These are phyloP conservation scores for Aspergillus haitiensis DNA, from an alignment of 495 filamentous ascomycete species.

Conservation along the genomic window DNA sequence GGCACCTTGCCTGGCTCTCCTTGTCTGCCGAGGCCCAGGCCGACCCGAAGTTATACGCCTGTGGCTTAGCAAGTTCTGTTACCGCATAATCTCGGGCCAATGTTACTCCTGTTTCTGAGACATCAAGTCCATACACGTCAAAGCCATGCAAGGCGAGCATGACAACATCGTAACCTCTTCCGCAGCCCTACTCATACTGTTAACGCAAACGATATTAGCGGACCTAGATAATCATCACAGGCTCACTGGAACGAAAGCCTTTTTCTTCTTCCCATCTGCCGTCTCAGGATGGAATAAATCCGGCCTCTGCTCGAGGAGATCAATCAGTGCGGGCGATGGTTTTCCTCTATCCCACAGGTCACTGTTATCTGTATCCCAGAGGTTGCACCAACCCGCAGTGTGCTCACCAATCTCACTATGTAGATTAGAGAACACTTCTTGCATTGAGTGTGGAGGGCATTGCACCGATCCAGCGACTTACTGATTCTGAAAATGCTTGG, in stretches of 20 bases:
- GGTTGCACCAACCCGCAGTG: conserved; percentile 33
- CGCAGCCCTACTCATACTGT: too few relatives aligned
- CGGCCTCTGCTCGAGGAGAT: conserved; percentile 38
- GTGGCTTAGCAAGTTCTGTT: conserved; percentile 18
- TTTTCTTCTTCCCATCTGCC: conserved; percentile 29
- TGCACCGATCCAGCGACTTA: too few relatives aligned
- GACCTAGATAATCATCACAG: too few relatives aligned
- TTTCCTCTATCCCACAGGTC: conserved; percentile 46
- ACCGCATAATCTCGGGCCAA: conserved; percentile 24
- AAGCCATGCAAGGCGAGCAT: conserved; percentile 36
- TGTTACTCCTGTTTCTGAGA: conserved; percentile 27
- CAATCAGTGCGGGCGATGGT: conserved; percentile 44
- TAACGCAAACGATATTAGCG: too few relatives aligned
- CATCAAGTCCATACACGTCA: conserved; percentile 30
- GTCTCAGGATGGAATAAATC: conserved; percentile 26
- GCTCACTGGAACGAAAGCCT: conserved; percentile 41
- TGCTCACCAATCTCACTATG: conserved; percentile 24
- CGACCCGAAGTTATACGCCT: conserved; percentile 24
- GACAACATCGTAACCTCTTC: conserved; percentile 35
- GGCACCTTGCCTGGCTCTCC: conserved; percentile 3
- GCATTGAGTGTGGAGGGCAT: too few relatives aligned
- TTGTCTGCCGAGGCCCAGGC: background rate
- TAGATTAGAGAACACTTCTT: background rate
- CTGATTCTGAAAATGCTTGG: background rate
- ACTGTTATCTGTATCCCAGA: conserved; percentile 40